Conservation (phyloP, 805 yeast genomes). For the Cyberlindnera amylophila region DNA sequence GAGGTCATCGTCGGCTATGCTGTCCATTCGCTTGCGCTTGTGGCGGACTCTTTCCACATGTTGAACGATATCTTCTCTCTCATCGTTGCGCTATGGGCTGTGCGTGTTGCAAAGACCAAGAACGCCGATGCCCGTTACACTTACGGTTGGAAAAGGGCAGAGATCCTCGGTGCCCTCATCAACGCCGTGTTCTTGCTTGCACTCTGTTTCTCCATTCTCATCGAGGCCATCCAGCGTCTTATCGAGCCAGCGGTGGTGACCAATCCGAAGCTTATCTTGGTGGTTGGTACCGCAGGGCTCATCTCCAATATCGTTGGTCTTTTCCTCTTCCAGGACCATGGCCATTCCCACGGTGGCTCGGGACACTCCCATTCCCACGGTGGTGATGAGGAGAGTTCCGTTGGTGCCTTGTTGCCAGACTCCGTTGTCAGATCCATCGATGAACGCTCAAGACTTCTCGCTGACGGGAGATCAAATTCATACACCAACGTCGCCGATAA, state of each 20-base stretch:
- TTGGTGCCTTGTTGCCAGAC: conserved; percentile 41
- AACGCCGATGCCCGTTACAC: conserved; percentile 87
- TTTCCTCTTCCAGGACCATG: conserved; percentile 84
- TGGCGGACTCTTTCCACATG: conserved; percentile 98
- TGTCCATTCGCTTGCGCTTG: conserved; percentile 88
- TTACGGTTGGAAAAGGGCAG: conserved; percentile 98
- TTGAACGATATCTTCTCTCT: conserved; percentile 89
- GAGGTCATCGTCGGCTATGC: conserved; percentile 86
- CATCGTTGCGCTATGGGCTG: conserved; percentile 94
- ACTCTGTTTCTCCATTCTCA: conserved; percentile 82
- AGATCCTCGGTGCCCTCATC: conserved; percentile 88
- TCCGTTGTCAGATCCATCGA: conserved; percentile 38
- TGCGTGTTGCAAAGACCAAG: conserved; percentile 75
- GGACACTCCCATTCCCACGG: conserved; percentile 34
- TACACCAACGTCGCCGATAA: conserved; percentile 23
- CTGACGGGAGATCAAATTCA: conserved; percentile 3
- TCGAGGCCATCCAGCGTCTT: conserved; percentile 90
- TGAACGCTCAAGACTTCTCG: conserved; percentile 20
- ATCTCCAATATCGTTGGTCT: conserved; percentile 80
- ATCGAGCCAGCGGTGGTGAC: conserved; percentile 73
- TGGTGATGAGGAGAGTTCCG: conserved; percentile 21
- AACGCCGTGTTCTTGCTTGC: conserved; percentile 93
- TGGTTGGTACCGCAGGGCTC: conserved; percentile 82
- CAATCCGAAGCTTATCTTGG: conserved; percentile 77
- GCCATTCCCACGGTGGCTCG: conserved; percentile 46